A percentile compares a stretch with the other conserved stretches of the same genome.
These are phyloP conservation scores for Papiliotrema fonsecae DNA, from an alignment of 1,284 basidiomycete genomes.

Conservation along the genomic window DNA sequence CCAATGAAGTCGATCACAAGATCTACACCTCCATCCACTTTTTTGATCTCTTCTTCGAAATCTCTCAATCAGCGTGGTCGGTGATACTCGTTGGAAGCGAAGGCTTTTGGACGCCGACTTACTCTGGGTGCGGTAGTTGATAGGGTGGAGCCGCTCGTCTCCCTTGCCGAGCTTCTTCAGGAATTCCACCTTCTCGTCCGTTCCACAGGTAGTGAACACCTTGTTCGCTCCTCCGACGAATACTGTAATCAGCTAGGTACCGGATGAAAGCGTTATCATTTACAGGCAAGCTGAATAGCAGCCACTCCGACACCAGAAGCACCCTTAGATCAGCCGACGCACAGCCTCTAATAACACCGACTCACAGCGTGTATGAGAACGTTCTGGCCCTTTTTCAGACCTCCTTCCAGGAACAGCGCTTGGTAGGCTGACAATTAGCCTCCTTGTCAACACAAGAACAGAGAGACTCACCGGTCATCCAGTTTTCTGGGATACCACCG, in stretches of 20 bases:
- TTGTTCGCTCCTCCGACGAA: conserved; percentile 49
- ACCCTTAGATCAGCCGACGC: conserved; percentile 49
- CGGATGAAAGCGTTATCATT: too few species aligned
- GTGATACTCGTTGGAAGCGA: too few species aligned
- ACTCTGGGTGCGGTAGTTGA: conserved; percentile 80
- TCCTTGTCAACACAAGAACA: not conserved
- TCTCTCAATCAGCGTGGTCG: conserved; percentile 35
- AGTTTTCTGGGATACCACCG: conserved; percentile 78
- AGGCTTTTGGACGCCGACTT: too few species aligned
- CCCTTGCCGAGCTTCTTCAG: conserved; percentile 54
- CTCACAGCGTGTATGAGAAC: conserved; percentile 78
- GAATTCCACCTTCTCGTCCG: conserved; percentile 75
- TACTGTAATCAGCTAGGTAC: conserved; percentile 46
- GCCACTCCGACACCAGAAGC: conserved; percentile 87
- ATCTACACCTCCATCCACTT: conserved; percentile 49
- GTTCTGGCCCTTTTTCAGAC: conserved; percentile 65
- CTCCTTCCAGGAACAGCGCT: conserved; percentile 66
- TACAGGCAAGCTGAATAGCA: conserved; percentile 79
- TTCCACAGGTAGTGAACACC: conserved; percentile 80
- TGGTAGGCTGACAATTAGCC: conserved; percentile 62
- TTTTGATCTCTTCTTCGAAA: conserved; percentile 51
- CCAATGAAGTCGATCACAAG: conserved; percentile 66
- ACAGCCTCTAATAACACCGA: not conserved
- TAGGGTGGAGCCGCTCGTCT: conserved; percentile 63
- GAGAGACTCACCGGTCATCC: conserved; percentile 65